These are phyloP conservation scores for Candida quercuum DNA, from an alignment of 805 yeast genomes.

Conservation along the genomic window DNA sequence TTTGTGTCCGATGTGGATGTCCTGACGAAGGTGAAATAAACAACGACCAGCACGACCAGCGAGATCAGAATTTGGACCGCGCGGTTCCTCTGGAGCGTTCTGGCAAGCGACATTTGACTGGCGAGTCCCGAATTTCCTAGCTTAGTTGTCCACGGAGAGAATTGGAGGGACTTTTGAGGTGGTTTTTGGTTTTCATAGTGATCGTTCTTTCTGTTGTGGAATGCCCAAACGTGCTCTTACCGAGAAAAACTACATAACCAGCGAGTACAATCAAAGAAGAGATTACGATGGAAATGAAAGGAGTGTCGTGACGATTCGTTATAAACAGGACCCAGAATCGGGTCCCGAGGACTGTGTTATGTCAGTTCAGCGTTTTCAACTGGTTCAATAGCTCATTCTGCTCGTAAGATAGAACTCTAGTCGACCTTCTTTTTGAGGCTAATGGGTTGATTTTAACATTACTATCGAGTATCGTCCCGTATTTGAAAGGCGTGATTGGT, in stretches of 20 bases:
- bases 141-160: no score
- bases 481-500: conserved; percentile 11
- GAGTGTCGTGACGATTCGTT: no score
- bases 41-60: background rate
- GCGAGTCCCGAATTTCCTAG: no score
- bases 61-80: background rate
- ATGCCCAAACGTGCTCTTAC: no score
- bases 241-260: no score
- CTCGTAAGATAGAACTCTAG: conserved; percentile 44
- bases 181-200: no score
- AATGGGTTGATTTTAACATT: background rate
- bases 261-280: no score
- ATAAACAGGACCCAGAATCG: no score
- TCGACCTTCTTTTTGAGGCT: conserved; percentile 14
- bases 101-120: background rate
- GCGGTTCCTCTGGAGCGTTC: background rate
- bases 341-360: background rate
- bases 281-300: no score
- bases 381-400: conserved; percentile 46
- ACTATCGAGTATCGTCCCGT: conserved; percentile 10
- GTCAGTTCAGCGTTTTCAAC: conserved; percentile 25
- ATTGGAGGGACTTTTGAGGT: no score
- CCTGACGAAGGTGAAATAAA: background rate
- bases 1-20: background rate
- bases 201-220: no score